Conservation (phyloP, 495 filamentous ascomycete genomes). For the Chaetomium tenue region DNA sequence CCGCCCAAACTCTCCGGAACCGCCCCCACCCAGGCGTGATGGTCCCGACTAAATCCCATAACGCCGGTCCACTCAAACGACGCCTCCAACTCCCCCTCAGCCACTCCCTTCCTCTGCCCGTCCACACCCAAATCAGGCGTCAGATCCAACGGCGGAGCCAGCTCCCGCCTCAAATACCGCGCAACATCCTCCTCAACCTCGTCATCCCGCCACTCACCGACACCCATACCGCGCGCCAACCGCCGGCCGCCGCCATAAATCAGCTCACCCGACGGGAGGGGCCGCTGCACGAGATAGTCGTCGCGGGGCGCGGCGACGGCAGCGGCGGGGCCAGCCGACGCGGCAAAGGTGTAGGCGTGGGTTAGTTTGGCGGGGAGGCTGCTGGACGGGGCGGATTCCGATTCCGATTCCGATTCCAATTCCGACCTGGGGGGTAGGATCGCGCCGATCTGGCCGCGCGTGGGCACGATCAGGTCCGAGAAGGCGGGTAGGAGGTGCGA, state of each 20-base stretch:
- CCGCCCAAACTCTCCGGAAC: constrained; percentile 49
- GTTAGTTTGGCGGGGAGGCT: constrained; percentile 23
- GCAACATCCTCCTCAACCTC: constrained; percentile 59
- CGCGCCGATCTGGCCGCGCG: constrained; percentile 70
- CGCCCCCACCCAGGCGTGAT: constrained; percentile 64
- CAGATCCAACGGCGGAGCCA: constrained; percentile 37
- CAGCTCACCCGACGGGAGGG: constrained; percentile 58
- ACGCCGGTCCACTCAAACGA: constrained; percentile 75
- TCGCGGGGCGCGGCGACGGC: constrained; percentile 35
- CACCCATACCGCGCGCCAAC: constrained; percentile 43
- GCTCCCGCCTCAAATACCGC: constrained; percentile 39
- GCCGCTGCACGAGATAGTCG: constrained; percentile 77
- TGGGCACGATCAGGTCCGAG: constrained; percentile 69
- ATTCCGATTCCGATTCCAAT: too few species aligned
- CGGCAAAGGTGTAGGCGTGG: constrained; percentile 63
- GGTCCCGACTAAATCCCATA: constrained; percentile 75
- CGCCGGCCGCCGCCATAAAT: constrained; percentile 42
- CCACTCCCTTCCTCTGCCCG: constrained; percentile 13
- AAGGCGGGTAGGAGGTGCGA: constrained; percentile 68
- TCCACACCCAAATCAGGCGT: background rate
- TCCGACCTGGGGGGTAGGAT: constrained; percentile 50
- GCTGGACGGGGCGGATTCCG: constrained; percentile 26
- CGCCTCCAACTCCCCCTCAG: constrained; percentile 50
- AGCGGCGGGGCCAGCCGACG: constrained; percentile 31
- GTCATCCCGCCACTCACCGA: constrained; percentile 59